Percentiles rank a stretch among this genome's conserved stretches.
Evolutionary conservation across 805 yeast species (phyloP).

Genomic region (Candida insectorum): DNA sequence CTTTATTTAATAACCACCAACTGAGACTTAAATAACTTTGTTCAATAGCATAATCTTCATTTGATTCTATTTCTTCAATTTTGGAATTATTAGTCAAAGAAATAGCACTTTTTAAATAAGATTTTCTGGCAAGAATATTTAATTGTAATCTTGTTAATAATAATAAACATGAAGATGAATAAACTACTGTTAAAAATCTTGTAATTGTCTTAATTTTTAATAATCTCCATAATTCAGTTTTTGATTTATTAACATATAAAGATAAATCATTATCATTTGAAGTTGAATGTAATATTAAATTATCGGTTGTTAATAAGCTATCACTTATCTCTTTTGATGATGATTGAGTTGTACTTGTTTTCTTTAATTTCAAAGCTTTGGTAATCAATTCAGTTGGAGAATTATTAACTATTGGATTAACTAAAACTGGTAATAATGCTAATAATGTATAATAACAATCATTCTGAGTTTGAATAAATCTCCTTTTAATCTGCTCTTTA

Average conservation of each 20-base stretch:
- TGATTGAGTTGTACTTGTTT: slow-evolving; percentile 20
- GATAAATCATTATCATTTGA: slow-evolving; percentile 19
- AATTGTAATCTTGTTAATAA: slow-evolving; percentile 80
- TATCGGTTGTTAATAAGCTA: slow-evolving; percentile 42
- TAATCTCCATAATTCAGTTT: slow-evolving; percentile 73
- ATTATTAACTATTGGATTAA: slow-evolving; percentile 56
- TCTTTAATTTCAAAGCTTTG: slow-evolving; percentile 60
- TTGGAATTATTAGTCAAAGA: slow-evolving; percentile 51
- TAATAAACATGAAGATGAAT: slow-evolving; percentile 65
- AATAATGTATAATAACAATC: slow-evolving; percentile 83
- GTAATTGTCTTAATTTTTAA: slow-evolving; percentile 73
- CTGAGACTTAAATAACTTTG: slow-evolving; percentile 82
- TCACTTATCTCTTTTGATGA: slow-evolving; percentile 34
- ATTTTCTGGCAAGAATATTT: slow-evolving; percentile 82
- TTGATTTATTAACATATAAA: slow-evolving; percentile 26
- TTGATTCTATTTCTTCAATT: slow-evolving; percentile 14
- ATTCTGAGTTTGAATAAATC: slow-evolving; percentile 88
- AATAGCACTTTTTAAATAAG: slow-evolving; percentile 77
- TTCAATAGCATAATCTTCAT: slow-evolving; percentile 55
- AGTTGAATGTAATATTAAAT: slow-evolving; percentile 26
- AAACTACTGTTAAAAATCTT: slow-evolving; percentile 67
- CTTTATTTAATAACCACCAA: slow-evolving; percentile 92
- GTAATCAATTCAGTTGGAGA: slow-evolving; percentile 75
- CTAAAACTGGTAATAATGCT: slow-evolving; percentile 75
- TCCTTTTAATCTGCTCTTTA: slow-evolving; percentile 58